Conservation (phyloP, 345 rosid genomes). For the Tarenaya hassleriana region DNA sequence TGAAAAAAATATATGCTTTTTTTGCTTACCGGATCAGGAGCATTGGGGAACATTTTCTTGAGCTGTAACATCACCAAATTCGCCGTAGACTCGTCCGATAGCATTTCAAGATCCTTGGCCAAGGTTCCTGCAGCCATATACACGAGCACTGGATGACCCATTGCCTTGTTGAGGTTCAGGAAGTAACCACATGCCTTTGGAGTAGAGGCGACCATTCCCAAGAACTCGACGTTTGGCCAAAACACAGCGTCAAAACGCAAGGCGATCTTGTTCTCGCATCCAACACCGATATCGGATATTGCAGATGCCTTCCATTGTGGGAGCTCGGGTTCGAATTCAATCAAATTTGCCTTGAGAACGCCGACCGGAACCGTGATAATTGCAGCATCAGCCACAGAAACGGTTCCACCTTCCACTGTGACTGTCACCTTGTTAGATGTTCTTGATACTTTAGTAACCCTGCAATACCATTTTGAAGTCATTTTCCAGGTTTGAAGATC, state of each 20-base stretch:
- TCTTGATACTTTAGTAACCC: constrained; percentile 65
- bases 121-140: constrained; percentile 98
- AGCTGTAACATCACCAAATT: constrained; percentile 77
- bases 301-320: constrained; percentile 94
- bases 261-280: constrained; percentile 85
- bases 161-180: constrained; percentile 93
- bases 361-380: constrained; percentile 86
- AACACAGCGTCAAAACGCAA: constrained; percentile 80
- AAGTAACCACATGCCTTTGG: constrained; percentile 93
- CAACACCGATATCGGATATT: constrained; percentile 81
- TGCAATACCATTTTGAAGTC: constrained; percentile 19
- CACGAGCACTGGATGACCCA: constrained; percentile 77
- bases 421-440: constrained; percentile 71
- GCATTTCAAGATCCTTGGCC: constrained; percentile 90
- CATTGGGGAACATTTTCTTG: constrained; percentile 87
- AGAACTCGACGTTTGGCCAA: constrained; percentile 98
- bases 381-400: constrained; percentile 78
- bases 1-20: too few species aligned
- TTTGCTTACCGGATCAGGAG: constrained; percentile 59
- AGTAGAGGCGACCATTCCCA: constrained; percentile 92
- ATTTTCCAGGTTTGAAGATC: too few species aligned
- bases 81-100: constrained; percentile 89
- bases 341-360: constrained; percentile 62
- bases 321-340: constrained; percentile 72
- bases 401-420: constrained; percentile 58